Conservation (phyloP, 371 early-diverging fungal genomes). For the Circinella umbellata region DNA sequence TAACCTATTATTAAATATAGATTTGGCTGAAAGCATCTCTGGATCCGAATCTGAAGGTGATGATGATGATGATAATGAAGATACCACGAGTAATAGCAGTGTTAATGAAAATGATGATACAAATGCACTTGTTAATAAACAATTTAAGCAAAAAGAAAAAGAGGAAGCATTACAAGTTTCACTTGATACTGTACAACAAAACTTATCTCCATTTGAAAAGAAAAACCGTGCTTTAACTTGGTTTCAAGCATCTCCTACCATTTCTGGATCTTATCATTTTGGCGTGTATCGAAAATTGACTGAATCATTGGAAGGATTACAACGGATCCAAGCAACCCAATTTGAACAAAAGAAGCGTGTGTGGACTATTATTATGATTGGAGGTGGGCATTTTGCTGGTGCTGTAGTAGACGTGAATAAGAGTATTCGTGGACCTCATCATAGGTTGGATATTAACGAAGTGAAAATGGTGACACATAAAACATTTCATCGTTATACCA, state of each 20-base stretch:
- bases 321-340: constrained; percentile 21
- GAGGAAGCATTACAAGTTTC: constrained; percentile 30
- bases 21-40: constrained; percentile 55
- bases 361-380: constrained; percentile 84
- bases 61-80: constrained; percentile 17
- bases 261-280: constrained; percentile 40
- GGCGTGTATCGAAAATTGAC: constrained; percentile 67
- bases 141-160: constrained; percentile 32
- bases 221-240: constrained; percentile 51
- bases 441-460: constrained; percentile 28
- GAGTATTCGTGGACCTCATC: constrained; percentile 35
- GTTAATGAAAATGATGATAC: constrained; percentile 21
- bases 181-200: constrained; percentile 28
- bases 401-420: constrained; percentile 78
- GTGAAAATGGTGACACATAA: constrained; percentile 72
- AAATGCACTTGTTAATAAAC: constrained; percentile 40
- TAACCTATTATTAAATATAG: constrained; percentile 16
- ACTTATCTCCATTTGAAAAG: constrained; percentile 26
- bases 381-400: constrained; percentile 92
- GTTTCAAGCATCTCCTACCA: constrained; percentile 44
- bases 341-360: constrained; percentile 31
- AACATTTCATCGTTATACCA: constrained; percentile 94
- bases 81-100: neutral
- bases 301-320: constrained; percentile 17
- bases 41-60: constrained; percentile 44